Evolutionary conservation across 768 basidiomycete species (phyloP).

Genomic region (Collybia nuda): DNA sequence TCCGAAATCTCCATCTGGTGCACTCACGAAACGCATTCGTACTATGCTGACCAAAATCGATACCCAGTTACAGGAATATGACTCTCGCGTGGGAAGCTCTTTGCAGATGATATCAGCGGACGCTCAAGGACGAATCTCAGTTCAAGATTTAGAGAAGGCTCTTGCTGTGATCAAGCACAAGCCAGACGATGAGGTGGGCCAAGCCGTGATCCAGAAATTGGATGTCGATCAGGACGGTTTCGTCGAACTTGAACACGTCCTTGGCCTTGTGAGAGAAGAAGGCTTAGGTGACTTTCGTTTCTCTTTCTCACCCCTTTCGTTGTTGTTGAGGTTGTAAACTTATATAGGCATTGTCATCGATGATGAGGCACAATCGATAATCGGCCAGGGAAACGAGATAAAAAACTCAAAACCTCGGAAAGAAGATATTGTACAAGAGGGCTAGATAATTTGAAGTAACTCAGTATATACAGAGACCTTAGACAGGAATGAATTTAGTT

Average conservation of each 20-base stretch:
- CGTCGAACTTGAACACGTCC: conserved; percentile 92
- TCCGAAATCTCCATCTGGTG: conserved; percentile 77
- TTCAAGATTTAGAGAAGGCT: conserved; percentile 87
- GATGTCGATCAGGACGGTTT: conserved; percentile 96
- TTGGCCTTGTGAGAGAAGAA: conserved; percentile 85
- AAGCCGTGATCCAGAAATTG: conserved; percentile 86
- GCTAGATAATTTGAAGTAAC: conserved; percentile 1
- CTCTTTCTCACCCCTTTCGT: background rate
- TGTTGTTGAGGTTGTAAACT: conserved; percentile 4
- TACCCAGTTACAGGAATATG: conserved; percentile 88
- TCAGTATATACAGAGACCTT: conserved; percentile 1
- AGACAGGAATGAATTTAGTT: conserved; percentile 7
- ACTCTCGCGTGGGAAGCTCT: conserved; percentile 80
- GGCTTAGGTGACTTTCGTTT: conserved; percentile 59
- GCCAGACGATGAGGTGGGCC: conserved; percentile 87
- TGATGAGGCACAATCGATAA: conserved; percentile 78
- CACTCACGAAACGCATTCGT: conserved; percentile 94
- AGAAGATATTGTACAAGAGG: conserved; percentile 92
- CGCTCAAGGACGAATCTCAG: conserved; percentile 84
- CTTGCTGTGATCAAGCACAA: conserved; percentile 91
- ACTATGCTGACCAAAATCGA: conserved; percentile 97
- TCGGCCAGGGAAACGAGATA: conserved; percentile 82
- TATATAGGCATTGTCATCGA: conserved; percentile 75
- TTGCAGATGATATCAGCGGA: conserved; percentile 86
- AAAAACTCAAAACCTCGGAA: conserved; percentile 83